phyloP scores from a whole-genome alignment of 495 filamentous ascomycete species.

The Aspergillus wentii region DNA sequence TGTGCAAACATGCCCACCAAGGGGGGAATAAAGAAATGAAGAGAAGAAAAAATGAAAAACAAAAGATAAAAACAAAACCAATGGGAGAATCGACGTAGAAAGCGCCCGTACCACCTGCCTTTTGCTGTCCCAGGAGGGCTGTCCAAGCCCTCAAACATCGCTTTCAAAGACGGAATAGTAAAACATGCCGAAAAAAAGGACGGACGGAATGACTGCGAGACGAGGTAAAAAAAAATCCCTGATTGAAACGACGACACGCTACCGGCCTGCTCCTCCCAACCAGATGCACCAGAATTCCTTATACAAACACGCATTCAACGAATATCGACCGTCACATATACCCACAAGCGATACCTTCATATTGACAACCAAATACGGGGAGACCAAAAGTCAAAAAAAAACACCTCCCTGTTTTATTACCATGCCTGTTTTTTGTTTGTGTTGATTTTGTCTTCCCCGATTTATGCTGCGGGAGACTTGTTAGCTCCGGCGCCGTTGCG shows the following conservation, averaged over 20 bases:
- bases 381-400: constrained; percentile 5
- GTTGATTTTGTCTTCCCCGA: constrained; percentile 30
- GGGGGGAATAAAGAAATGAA: too few relatives aligned
- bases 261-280: constrained; percentile 48
- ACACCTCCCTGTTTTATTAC: background rate
- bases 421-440: constrained; percentile 9
- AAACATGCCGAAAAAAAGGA: constrained; percentile 22
- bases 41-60: constrained; percentile 28
- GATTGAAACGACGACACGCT: constrained; percentile 36
- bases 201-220: constrained; percentile 21
- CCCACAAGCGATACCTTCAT: constrained; percentile 48
- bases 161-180: constrained; percentile 28
- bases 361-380: constrained; percentile 29
- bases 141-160: constrained; percentile 28
- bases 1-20: constrained; percentile 20
- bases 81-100: constrained; percentile 36
- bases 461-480: constrained; percentile 49
- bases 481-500: constrained; percentile 62
- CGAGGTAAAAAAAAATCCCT: constrained; percentile 32
- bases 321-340: constrained; percentile 59
- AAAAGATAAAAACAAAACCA: constrained; percentile 27
- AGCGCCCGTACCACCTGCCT: constrained; percentile 31
- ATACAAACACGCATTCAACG: constrained; percentile 52
- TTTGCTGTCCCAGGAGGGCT: constrained; percentile 17
- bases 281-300: constrained; percentile 47